phyloP scores from a whole-genome alignment of 371 early-diverging fungal species.

The Mortierella sp. region DNA sequence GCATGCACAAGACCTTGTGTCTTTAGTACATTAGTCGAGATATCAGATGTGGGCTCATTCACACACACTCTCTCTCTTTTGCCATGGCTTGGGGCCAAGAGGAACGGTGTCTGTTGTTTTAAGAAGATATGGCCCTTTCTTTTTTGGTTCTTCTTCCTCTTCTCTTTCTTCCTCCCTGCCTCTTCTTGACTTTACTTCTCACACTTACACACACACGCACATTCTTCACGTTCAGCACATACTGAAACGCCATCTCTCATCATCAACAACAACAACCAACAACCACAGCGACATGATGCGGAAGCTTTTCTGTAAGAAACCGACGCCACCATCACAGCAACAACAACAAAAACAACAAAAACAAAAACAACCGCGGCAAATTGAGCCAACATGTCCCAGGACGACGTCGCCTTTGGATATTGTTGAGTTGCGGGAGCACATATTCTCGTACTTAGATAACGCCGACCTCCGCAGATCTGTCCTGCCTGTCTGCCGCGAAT shows the following conservation, averaged over 20 bases:
- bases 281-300: neutral
- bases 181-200: neutral
- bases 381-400: neutral
- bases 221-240: too few relatives aligned
- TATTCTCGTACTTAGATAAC: neutral
- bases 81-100: too few relatives aligned
- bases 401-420: neutral
- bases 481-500: slow-evolving; percentile 1
- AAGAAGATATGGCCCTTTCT: neutral
- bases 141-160: neutral
- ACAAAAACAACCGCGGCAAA: neutral
- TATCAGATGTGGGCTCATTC: too few relatives aligned
- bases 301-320: neutral
- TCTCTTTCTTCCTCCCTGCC: neutral
- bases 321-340: neutral
- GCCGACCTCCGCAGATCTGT: neutral
- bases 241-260: neutral
- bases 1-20: too few relatives aligned
- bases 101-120: too few relatives aligned
- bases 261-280: neutral
- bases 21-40: too few relatives aligned
- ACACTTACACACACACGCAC: too few relatives aligned
- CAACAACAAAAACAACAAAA: neutral
- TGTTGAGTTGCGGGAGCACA: neutral
- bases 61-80: too few relatives aligned